A percentile compares a stretch with the other conserved stretches of the same genome.
Evolutionary conservation across 2,329 filamentous ascomycete species (phyloP).

Genomic region (Fusarium drepaniforme): DNA sequence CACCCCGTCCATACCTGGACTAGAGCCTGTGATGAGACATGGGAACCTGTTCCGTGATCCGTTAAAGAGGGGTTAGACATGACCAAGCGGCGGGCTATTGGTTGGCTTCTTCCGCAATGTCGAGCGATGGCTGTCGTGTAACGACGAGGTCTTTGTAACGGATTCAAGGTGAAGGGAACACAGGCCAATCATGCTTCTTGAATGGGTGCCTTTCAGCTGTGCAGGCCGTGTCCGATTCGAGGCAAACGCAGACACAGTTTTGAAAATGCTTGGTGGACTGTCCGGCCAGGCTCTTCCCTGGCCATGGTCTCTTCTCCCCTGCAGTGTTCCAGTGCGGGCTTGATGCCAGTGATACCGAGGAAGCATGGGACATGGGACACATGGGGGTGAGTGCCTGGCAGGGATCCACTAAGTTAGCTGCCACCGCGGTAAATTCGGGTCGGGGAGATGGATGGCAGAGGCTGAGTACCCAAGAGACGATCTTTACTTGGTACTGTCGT

Average conservation of each 20-base stretch:
- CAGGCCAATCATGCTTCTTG: constrained; percentile 27
- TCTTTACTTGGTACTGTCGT: not conserved
- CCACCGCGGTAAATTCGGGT: constrained; percentile 8
- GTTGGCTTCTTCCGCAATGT: constrained; percentile 22
- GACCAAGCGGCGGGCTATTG: constrained; percentile 18
- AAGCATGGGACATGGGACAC: constrained; percentile 21
- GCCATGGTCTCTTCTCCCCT: constrained; percentile 16
- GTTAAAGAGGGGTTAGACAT: constrained; percentile 24
- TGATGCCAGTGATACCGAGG: constrained; percentile 32
- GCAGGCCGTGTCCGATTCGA: constrained; percentile 23
- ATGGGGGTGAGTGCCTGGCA: constrained; percentile 11
- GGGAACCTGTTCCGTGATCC: constrained; percentile 26
- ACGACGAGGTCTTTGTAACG: constrained; percentile 24
- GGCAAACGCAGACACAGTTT: constrained; percentile 35
- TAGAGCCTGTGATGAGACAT: constrained; percentile 34
- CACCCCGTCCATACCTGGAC: constrained; percentile 8
- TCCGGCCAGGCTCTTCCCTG: constrained; percentile 13
- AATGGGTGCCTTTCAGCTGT: constrained; percentile 23
- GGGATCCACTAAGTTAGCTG: constrained; percentile 5
- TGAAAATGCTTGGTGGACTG: constrained; percentile 28
- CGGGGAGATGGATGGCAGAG: not conserved
- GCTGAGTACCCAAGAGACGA: not conserved
- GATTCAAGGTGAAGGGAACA: constrained; percentile 20
- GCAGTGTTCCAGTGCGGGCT: constrained; percentile 18
- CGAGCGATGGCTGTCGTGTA: constrained; percentile 36